Base-by-base conservation (phyloP, 139 green algal species). In the Chlamydomonas schloesseri region DNA sequence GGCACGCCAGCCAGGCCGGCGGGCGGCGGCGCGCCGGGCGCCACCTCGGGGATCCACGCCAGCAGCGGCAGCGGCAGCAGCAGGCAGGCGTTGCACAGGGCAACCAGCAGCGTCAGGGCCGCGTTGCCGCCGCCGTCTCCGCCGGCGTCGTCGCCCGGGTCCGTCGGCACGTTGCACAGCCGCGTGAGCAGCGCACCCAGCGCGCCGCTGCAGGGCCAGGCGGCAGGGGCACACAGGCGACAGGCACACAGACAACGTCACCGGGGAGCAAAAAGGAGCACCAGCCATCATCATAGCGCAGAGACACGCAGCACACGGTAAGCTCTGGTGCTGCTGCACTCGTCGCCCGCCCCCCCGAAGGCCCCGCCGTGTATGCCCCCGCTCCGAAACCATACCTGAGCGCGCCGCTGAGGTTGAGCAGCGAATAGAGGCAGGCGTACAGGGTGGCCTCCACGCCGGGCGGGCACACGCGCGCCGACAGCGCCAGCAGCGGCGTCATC, bases 401-500 rank as follows among this genome's bases (percentile, higher is more conserved):
- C 53, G 78, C 84, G 17, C 53, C 33, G 15, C 91, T 95, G 20
- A 88, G 90, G 82, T 98, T 98, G 70, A 95, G 88, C 0, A 98
- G 76, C 20, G 68, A 92, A 95, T 98, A 98, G 31, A 98, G 88
- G n/a, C 94, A 93, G 33, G 96, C 96, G 92, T 97, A 98, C 14
- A 98, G 89, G 1, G 96, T 98, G n/a, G 96, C 96, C 88, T 98
- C 96, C n/a, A 98, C 93, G 8, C 94, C 94, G 92, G 94, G 71
- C 18, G 85, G 85, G 76, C 85, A 89, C 29, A 89, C 62, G 69
- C 76, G 84, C 10, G 96, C 95, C 5, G 96, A 93, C 10, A 98
- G 90, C 34, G 98, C 96, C 46, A 98, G 91, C 17, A 98, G 86
- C 10, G 96, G 96, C 93, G 98, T 97, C 91, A 98, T 98, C 34